These are phyloP conservation scores for Sporothrix inflata DNA, from an alignment of 2,329 filamentous ascomycete genomes.

Conservation along the genomic window DNA sequence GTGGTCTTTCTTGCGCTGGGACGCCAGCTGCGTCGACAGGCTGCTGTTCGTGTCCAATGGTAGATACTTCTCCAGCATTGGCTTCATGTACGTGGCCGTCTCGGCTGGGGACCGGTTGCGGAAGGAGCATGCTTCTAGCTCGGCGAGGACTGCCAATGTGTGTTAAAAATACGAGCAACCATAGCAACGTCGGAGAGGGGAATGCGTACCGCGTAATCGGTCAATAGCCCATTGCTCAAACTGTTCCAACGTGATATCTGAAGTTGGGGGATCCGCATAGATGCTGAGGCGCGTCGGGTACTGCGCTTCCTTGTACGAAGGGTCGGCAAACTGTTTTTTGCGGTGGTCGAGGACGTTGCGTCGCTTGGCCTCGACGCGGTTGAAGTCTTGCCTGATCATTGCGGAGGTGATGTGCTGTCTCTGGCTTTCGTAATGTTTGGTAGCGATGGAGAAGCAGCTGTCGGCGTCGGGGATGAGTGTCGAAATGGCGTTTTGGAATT, in stretches of 20 bases:
- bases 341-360: slow-evolving; percentile 76
- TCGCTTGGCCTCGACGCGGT: slow-evolving; percentile 68
- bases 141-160: slow-evolving; percentile 68
- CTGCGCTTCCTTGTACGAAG: slow-evolving; percentile 73
- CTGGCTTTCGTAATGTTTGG: background rate
- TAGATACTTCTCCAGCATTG: slow-evolving; percentile 84
- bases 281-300: slow-evolving; percentile 92
- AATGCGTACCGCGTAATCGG: slow-evolving; percentile 70
- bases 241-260: slow-evolving; percentile 93
- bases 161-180: background rate
- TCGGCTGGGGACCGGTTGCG: slow-evolving; percentile 86
- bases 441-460: background rate
- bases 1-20: slow-evolving; percentile 90
- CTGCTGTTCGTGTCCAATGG: slow-evolving; percentile 78
- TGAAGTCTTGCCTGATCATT: slow-evolving; percentile 57
- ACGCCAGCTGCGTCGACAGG: slow-evolving; percentile 57
- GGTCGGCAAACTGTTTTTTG: slow-evolving; percentile 82
- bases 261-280: slow-evolving; percentile 83
- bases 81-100: slow-evolving; percentile 80
- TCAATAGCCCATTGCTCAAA: slow-evolving; percentile 99
- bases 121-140: slow-evolving; percentile 93
- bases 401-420: background rate
- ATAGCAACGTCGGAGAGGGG: background rate
- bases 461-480: background rate
- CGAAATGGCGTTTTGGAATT: background rate